phyloP scores from a whole-genome alignment of 2,329 filamentous ascomycete genomes.

The Apiospora arundinis region DNA sequence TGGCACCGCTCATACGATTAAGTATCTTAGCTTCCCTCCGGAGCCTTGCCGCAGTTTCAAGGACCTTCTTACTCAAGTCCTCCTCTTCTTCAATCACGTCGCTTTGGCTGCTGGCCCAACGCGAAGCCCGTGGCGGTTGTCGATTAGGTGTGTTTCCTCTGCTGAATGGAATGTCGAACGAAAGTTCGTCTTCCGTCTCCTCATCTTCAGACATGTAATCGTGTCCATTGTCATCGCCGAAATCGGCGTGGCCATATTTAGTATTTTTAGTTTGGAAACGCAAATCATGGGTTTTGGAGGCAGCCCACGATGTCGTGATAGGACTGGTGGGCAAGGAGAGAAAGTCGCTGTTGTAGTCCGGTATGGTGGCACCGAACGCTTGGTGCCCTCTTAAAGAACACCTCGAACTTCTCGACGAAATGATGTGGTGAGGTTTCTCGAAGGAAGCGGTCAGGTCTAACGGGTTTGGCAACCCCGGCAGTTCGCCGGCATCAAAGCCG shows the following conservation, averaged over 20 bases:
- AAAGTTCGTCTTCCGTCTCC: constrained; percentile 24
- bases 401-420: background rate
- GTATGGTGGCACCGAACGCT: constrained; percentile 2
- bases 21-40: constrained; percentile 22
- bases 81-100: constrained; percentile 23
- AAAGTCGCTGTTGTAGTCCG: constrained; percentile 1
- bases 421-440: background rate
- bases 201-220: constrained; percentile 5
- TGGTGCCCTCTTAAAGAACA: constrained; percentile 3
- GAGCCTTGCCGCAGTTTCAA: background rate
- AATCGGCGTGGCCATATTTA: background rate
- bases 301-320: background rate
- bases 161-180: constrained; percentile 25
- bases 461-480: constrained; percentile 22
- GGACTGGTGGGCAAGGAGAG: background rate
- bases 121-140: background rate
- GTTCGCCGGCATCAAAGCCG: constrained; percentile 21
- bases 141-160: constrained; percentile 10
- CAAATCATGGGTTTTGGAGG: background rate
- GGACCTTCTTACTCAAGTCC: constrained; percentile 15
- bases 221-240: background rate
- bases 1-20: background rate
- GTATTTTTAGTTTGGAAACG: background rate
- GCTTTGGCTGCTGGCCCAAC: background rate
- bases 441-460: constrained; percentile 13